Conservation (phyloP, 2,329 filamentous ascomycete species). For the Aspergillus melleus region DNA sequence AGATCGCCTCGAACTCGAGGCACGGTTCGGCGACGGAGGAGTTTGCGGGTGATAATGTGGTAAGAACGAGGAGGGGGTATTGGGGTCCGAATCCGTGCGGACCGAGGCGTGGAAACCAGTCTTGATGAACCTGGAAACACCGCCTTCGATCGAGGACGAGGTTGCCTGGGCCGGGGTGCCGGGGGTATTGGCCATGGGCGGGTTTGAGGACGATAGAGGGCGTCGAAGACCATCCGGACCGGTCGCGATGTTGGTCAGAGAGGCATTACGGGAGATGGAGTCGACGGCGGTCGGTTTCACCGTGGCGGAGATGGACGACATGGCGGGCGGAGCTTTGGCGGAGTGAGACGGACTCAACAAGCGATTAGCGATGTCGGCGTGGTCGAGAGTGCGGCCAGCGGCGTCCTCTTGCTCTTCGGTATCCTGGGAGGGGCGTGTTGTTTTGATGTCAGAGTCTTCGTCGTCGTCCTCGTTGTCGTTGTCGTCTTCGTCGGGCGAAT, state of each 20-base stretch:
- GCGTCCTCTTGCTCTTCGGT: conserved; percentile 23
- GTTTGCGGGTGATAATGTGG: conserved; percentile 49
- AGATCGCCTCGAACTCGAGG: conserved; percentile 26
- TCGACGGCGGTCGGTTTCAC: conserved; percentile 39
- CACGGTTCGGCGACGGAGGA: conserved; percentile 42
- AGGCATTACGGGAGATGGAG: conserved; percentile 36
- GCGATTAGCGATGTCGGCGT: conserved; percentile 39
- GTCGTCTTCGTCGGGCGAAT: conserved; percentile 22
- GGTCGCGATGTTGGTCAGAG: conserved; percentile 37
- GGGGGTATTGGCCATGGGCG: conserved; percentile 27
- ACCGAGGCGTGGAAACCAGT: conserved; percentile 32
- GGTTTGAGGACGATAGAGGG: conserved; percentile 31
- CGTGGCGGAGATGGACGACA: conserved; percentile 50
- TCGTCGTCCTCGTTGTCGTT: conserved; percentile 22
- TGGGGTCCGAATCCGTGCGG: conserved; percentile 44
- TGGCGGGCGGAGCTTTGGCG: conserved; percentile 47
- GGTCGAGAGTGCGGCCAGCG: conserved; percentile 25
- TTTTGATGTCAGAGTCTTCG: conserved; percentile 16
- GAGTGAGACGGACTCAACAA: conserved; percentile 41
- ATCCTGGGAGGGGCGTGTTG: conserved; percentile 11
- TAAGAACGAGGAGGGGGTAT: conserved; percentile 49
- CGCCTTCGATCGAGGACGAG: conserved; percentile 50
- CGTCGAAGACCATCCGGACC: conserved; percentile 33
- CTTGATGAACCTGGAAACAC: conserved; percentile 47
- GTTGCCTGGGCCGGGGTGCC: conserved; percentile 36